Evolutionary conservation across 192 early-diverging fungal species (phyloP).

Genomic region (Piromyces finnis): DNA sequence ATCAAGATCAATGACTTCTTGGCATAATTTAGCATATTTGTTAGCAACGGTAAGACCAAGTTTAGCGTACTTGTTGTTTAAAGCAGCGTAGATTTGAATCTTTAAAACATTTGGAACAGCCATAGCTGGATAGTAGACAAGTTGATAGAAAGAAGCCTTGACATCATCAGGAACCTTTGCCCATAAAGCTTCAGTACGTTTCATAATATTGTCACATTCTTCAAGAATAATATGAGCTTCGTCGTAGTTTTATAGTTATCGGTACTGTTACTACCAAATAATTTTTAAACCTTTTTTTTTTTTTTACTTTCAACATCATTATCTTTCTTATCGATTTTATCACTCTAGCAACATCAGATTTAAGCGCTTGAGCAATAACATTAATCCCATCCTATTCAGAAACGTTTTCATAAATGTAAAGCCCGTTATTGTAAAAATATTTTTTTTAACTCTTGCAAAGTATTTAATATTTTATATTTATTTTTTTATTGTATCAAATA

Average conservation of each 20-base stretch:
- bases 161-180: not conserved
- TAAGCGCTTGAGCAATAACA: not conserved
- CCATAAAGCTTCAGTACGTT: not conserved
- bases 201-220: not conserved
- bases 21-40: slow-evolving; percentile 2
- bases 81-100: slow-evolving; percentile 2
- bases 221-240: not conserved
- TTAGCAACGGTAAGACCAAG: not conserved
- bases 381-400: not conserved
- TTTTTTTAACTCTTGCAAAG: no score
- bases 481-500: no score
- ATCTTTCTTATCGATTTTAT: not conserved
- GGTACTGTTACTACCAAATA: no score
- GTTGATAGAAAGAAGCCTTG: slow-evolving; percentile 9
- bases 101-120: slow-evolving; percentile 3
- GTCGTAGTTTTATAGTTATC: no score
- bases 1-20: not conserved
- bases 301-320: not conserved
- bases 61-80: not conserved
- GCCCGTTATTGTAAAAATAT: no score
- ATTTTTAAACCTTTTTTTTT: not conserved
- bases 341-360: not conserved
- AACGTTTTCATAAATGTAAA: not conserved
- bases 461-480: no score
- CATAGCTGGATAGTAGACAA: slow-evolving; percentile 5